These are phyloP conservation scores for Fusarium temperatum DNA, from an alignment of 2,329 filamentous ascomycete genomes.

Conservation along the genomic window DNA sequence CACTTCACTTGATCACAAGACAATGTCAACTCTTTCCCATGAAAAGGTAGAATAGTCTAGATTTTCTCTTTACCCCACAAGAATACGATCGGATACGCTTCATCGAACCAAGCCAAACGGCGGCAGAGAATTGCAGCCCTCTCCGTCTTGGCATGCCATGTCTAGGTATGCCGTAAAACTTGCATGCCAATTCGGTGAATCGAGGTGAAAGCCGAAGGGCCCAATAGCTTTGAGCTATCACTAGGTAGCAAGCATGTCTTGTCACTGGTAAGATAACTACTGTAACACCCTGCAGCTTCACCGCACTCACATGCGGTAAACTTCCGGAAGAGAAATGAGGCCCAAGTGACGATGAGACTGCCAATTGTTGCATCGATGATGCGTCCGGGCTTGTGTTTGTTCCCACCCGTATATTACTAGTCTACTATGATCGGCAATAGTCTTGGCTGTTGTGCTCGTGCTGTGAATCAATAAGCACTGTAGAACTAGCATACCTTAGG, in stretches of 20 bases:
- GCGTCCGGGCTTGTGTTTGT: background rate
- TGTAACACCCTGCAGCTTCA: background rate
- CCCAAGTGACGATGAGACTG: slow-evolving; percentile 6
- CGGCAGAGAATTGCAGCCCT: background rate
- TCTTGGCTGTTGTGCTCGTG: background rate
- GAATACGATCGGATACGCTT: slow-evolving; percentile 5
- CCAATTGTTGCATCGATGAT: slow-evolving; percentile 1
- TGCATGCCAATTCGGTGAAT: slow-evolving; percentile 16
- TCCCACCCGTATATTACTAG: background rate
- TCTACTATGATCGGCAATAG: slow-evolving; percentile 1
- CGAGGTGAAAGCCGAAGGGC: slow-evolving; percentile 22
- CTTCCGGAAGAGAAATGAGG: slow-evolving; percentile 9
- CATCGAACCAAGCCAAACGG: slow-evolving; percentile 13
- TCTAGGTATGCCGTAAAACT: background rate
- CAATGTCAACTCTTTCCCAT: background rate
- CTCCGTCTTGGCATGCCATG: slow-evolving; percentile 14
- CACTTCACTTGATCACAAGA: slow-evolving; percentile 21
- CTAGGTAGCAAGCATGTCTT: background rate
- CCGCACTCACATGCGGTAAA: slow-evolving; percentile 11
- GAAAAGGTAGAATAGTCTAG: slow-evolving; percentile 2
- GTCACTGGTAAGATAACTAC: background rate
- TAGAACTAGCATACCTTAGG: no score
- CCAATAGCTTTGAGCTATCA: background rate
- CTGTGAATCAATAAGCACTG: background rate
- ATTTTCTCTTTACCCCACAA: slow-evolving; percentile 1